Evolutionary conservation across 768 basidiomycete genomes (phyloP), one percentile per base, ranked within the genome.

Genomic region (Trichaptum fuscoviolaceum): DNA sequence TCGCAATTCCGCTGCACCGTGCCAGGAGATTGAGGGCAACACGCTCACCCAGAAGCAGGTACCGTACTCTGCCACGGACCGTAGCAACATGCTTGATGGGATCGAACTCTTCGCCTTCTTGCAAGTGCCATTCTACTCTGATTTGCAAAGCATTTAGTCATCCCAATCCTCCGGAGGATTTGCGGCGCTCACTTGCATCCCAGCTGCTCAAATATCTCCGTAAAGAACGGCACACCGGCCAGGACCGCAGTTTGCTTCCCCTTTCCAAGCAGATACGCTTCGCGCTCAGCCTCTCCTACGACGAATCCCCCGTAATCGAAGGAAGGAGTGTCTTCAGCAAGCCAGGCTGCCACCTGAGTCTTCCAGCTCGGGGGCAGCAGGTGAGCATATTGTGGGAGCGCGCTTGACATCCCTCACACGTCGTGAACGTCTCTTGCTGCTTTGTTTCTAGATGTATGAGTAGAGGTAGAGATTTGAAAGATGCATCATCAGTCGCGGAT

Each of bases 301-400:
- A 99, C 94, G 73, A 91, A 96, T 1, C 96, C 96, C 52, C 92
- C 96, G 70, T 94, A 97, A 77, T 99, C 96, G 71, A 98, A 97
- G 0, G 93, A 95, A 0, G 96, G 96, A 0, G 90, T 92, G 74
- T 99, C 96, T 78, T 99, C 96, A 8, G 86, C 86, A 34, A 96
- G 85, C 96, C 96, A 99, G 17, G 75, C 79, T 1, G 83, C 78
- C 64, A 99, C 84, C 69, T 93, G 88, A 0, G 84, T 72, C 76
- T 91, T 94, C 96, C 96, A 99, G 72, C 89, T 93, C 0, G 95
- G 93, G 35, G 96, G 95, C 10, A 99, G 84, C n/a, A 98, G 82
- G 74, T 98, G 42, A 12, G 5, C 42, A 20, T 52, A 52, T 20
- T 52, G 42, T 20, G 42, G 42, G 5, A 15, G 42, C 12, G 42